Evolutionary conservation across 495 filamentous ascomycete species (phyloP), one percentile per base, ranked within the genome.

Genomic region (Penicillium lividum): DNA sequence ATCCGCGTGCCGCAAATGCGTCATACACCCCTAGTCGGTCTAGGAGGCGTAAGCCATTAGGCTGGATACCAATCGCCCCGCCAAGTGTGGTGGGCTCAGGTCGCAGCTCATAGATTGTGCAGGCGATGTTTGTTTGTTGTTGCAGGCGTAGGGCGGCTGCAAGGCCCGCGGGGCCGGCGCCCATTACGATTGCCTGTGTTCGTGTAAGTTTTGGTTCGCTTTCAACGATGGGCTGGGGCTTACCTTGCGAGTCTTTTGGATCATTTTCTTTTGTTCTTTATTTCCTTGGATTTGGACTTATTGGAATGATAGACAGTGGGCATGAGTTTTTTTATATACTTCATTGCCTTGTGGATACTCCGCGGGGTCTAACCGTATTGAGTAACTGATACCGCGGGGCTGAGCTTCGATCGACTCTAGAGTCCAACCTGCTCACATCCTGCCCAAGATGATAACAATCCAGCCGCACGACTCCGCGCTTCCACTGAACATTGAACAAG

Each of bases 21-120:
- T 71, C 59, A 51, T 72, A 64, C 3, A 76, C 55, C 2, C 72
- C 68, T 0, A 83, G 73, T 15, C 72, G 66, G 42, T 69, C 54
- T 7, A 84, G 64, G 4, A 80, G 69, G 16, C 76, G 71, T 33
- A 82, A 65, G 27, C 82, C 80, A 54, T 83, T 84, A 11, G 79
- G 65, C 10, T 66, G 66, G 40, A 83, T 72, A 10, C 73, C 78
- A 18, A 83, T 68, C 11, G 75, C 76, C 15, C 79, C 78, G 18
- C 79, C 80, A 0, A 83, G 64, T 27, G 73, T 73, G 16, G 71
- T 70, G 28, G 77, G 75, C 28, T 62, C 56, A 0, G 64, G 15
- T 0, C 73, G 68, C 0, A 72, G 54, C 53, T 76, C 73, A 46
- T 74, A 75, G 22, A 76, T 36, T 2, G 57, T 59, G 60, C 60